phyloP scores from a whole-genome alignment of 148 eudicot species.

The Selenicereus undatus region DNA sequence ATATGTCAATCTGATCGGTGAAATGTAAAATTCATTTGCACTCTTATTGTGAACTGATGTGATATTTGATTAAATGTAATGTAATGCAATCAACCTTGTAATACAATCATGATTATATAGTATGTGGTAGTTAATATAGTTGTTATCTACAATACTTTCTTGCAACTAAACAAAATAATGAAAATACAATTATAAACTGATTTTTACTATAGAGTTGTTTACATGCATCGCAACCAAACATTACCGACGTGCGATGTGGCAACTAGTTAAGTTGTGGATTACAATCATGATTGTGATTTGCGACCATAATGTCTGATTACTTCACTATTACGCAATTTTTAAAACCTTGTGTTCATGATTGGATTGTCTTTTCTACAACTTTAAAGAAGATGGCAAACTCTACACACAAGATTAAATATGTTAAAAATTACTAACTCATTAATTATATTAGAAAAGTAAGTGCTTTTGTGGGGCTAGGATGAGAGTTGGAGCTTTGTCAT shows the following conservation, averaged over 20 bases:
- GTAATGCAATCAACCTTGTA: too few species aligned
- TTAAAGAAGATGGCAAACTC: constrained; percentile 17
- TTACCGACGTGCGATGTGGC: neutral
- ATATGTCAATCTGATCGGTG: neutral
- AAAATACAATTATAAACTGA: too few species aligned
- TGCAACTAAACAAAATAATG: too few species aligned
- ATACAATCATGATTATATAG: too few species aligned
- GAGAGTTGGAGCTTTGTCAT: neutral
- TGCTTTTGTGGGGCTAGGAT: constrained; percentile 1
- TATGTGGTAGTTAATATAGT: too few species aligned
- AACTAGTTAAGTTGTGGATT: constrained; percentile 24
- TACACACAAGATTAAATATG: constrained; percentile 19
- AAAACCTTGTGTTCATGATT: constrained; percentile 16
- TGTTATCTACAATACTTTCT: too few species aligned
- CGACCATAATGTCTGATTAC: constrained; percentile 16
- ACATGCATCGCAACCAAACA: too few species aligned
- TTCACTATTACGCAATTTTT: neutral
- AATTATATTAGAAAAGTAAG: neutral
- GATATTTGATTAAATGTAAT: too few species aligned
- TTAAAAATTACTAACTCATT: neutral
- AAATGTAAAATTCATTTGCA: neutral
- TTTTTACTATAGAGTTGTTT: too few species aligned
- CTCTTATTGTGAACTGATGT: neutral
- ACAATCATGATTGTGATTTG: constrained; percentile 25
- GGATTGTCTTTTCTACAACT: constrained; percentile 16